Evolutionary conservation across 768 basidiomycete genomes (phyloP).

Genomic region (Rhizopogon vinicolor): DNA sequence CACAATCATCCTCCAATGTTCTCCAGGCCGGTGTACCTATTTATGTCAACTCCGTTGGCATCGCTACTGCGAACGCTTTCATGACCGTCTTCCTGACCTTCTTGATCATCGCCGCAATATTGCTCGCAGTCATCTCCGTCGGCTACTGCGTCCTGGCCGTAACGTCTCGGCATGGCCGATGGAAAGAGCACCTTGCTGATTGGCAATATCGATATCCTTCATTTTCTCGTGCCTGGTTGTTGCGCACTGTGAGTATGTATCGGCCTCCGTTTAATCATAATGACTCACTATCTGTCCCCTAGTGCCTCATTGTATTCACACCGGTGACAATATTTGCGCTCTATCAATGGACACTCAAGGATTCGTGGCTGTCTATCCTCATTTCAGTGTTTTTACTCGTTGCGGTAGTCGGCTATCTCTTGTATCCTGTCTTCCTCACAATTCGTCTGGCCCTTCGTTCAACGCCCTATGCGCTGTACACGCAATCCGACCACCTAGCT

Average conservation of each 20-base stretch:
- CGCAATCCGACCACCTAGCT: slow-evolving; percentile 30
- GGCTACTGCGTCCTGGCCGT: slow-evolving; percentile 42
- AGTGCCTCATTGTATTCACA: slow-evolving; percentile 60
- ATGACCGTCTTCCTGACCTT: slow-evolving; percentile 80
- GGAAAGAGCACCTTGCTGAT: slow-evolving; percentile 14
- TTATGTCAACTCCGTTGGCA: slow-evolving; percentile 70
- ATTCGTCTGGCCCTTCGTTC: slow-evolving; percentile 41
- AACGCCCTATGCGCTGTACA: slow-evolving; percentile 34
- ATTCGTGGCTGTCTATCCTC: slow-evolving; percentile 83
- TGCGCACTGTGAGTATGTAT: slow-evolving; percentile 57
- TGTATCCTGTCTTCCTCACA: slow-evolving; percentile 44
- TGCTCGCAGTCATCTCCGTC: slow-evolving; percentile 44
- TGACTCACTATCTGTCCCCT: background rate
- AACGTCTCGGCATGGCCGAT: slow-evolving; percentile 12
- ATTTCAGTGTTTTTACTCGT: slow-evolving; percentile 71
- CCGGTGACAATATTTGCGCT: slow-evolving; percentile 77
- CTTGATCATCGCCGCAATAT: slow-evolving; percentile 64
- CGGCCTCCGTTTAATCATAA: background rate
- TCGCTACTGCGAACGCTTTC: slow-evolving; percentile 85
- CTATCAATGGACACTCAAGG: slow-evolving; percentile 87
- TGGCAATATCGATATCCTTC: slow-evolving; percentile 33
- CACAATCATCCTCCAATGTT: slow-evolving; percentile 55
- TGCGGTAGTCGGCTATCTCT: slow-evolving; percentile 42
- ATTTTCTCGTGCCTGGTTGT: slow-evolving; percentile 54
- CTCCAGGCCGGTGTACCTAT: slow-evolving; percentile 81